These are phyloP conservation scores for Rosa lucieae DNA, from an alignment of 306 rosid genomes.

Conservation along the genomic window DNA sequence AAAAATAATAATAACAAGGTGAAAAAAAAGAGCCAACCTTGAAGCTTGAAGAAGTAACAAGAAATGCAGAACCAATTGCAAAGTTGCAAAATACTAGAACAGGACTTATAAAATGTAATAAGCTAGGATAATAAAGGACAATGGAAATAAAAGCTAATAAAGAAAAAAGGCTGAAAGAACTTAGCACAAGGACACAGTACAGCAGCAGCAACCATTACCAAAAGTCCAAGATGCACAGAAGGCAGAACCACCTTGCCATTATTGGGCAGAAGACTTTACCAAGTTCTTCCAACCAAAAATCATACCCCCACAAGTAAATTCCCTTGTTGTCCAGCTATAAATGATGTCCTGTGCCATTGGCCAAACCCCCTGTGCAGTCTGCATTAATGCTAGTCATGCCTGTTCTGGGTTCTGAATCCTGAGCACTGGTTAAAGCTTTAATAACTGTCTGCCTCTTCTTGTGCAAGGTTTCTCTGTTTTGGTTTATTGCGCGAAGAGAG, in stretches of 20 bases:
- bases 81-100: background rate
- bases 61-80: background rate
- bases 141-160: background rate
- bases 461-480: background rate
- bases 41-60: background rate
- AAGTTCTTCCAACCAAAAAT: too few relatives aligned
- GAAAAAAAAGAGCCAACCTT: background rate
- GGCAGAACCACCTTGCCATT: background rate
- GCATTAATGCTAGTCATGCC: background rate
- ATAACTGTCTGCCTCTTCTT: background rate
- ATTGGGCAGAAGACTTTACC: background rate
- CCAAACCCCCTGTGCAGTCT: too few relatives aligned
- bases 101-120: background rate
- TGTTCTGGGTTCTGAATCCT: background rate
- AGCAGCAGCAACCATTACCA: background rate
- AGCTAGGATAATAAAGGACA: background rate
- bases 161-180: background rate
- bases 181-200: background rate
- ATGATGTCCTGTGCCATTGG: too few relatives aligned
- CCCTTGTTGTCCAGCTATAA: background rate
- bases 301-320: background rate
- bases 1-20: too few relatives aligned
- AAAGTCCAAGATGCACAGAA: background rate
- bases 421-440: background rate
- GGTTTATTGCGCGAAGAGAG: background rate